Percentiles rank a stretch among this genome's conserved stretches.
Conservation (phyloP, 164 flowering plant species). For the Brasenia schreberi region DNA sequence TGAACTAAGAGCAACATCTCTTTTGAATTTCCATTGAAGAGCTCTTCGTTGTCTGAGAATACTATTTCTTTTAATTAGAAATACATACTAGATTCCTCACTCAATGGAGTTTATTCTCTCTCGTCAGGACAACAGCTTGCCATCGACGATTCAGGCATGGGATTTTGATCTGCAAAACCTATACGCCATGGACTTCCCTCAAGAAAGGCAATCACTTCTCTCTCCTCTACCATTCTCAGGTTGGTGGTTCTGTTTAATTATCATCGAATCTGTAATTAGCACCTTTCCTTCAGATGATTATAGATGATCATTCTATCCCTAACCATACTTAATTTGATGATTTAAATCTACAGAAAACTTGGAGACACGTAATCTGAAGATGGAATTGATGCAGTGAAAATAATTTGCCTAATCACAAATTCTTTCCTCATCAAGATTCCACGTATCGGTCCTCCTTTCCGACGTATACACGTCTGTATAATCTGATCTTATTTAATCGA, state of each 20-base stretch:
- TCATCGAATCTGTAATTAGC: neutral
- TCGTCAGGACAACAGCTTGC: neutral
- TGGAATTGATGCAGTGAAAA: constrained; percentile 35
- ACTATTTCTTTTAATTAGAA: too few relatives aligned
- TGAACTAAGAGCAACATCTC: neutral
- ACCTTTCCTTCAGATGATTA: too few relatives aligned
- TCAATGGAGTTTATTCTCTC: neutral
- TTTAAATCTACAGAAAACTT: constrained; percentile 4
- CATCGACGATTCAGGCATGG: constrained; percentile 20
- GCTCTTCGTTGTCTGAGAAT: neutral
- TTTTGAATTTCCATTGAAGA: neutral
- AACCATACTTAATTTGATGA: neutral
- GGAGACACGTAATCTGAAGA: constrained; percentile 23
- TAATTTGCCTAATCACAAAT: too few relatives aligned
- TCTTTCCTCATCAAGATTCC: too few relatives aligned
- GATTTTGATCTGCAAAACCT: constrained; percentile 54
- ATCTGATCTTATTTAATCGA: too few relatives aligned
- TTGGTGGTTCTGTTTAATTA: neutral
- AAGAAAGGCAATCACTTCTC: constrained; percentile 28
- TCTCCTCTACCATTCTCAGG: constrained; percentile 35
- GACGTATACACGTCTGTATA: too few relatives aligned
- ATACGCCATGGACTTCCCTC: constrained; percentile 38
- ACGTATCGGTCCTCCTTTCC: too few relatives aligned
- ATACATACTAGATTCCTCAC: too few relatives aligned
- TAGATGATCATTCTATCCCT: too few relatives aligned